These are phyloP conservation scores for Akanthomyces lecanii DNA, from an alignment of 2,329 filamentous ascomycete genomes.

Conservation along the genomic window DNA sequence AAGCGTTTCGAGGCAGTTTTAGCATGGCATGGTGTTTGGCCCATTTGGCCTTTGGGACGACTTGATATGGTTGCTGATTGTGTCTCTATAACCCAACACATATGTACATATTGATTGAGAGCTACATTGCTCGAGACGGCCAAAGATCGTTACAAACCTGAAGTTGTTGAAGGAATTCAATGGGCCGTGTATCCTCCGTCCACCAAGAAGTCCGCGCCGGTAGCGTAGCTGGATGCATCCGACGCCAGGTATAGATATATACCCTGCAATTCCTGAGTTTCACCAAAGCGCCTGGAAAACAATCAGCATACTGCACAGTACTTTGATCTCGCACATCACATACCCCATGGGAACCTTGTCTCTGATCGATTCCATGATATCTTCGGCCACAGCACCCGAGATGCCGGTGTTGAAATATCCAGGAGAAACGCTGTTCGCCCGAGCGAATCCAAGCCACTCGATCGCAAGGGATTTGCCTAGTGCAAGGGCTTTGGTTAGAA, in stretches of 20 bases:
- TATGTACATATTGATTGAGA: too few relatives aligned
- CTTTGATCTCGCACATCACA: not conserved
- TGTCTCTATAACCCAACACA: too few relatives aligned
- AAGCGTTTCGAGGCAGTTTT: too few relatives aligned
- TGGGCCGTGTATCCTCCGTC: slow-evolving; percentile 21
- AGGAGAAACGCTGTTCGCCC: slow-evolving; percentile 8
- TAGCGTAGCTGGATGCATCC: slow-evolving; percentile 23
- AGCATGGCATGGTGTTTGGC: too few relatives aligned
- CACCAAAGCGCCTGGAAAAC: slow-evolving; percentile 3
- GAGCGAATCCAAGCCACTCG: slow-evolving; percentile 14
- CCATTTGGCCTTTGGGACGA: too few relatives aligned
- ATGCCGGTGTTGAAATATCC: slow-evolving; percentile 12
- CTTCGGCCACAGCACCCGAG: not conserved
- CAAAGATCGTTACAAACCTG: too few relatives aligned
- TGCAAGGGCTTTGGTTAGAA: not conserved
- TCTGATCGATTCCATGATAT: not conserved
- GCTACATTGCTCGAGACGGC: too few relatives aligned
- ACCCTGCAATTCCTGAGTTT: not conserved
- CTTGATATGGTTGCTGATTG: too few relatives aligned
- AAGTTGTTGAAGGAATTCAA: too few relatives aligned
- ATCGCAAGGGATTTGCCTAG: slow-evolving; percentile 10
- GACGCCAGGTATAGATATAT: slow-evolving; percentile 19
- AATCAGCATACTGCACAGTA: not conserved
- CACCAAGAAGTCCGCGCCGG: slow-evolving; percentile 21
- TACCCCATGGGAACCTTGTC: slow-evolving; percentile 15